Base-by-base conservation (phyloP, 179 eudicot species). In the Heliamphora ciliata region DNA sequence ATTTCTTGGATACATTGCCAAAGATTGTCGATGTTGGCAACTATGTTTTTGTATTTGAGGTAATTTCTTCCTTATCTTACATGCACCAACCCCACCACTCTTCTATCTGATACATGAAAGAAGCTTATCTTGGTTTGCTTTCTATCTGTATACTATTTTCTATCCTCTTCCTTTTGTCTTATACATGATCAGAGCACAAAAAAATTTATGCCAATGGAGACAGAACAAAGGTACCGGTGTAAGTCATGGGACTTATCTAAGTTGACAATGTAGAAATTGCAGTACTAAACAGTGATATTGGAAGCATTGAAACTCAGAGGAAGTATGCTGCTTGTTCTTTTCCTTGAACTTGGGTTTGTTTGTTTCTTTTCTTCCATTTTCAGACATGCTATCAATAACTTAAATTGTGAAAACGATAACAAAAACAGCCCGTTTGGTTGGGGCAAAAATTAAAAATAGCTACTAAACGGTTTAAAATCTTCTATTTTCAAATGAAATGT, bases 41-140 rank as follows among this genome's bases (percentile, higher is more conserved):
- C 63, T 92, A 94, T 81, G 81, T 89, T 82, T 91, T 96, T 89
- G 87, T 89, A 77, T 91, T 94, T 85, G 90, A 91, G 97, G 98
- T 95, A 77, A 67, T 79, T 18, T 67, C 66, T 54, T 83, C 40
- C 2, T 64, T 31, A 31, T 31, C 40, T 31, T 31, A 31, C 40
- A 31, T 31, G 40, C 40, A 31, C 40, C 40, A 31, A 31, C 40
- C 40, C 40, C 40, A 31, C 40, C 40, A 31, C 40, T 31, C 40
- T 31, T 31, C 40, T 31, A 31, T 31, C 40, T 31, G 0, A 31
- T 31, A 0, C 40, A 31, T 31, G 40, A 31, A 31, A 31, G 40
- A 31, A 31, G 40, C 40, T 31, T 31, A 31, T 31, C 40, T 31
- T 31, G 40, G 40, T 31, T 31, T 31, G 0, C 40, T 31, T 31